These are phyloP conservation scores for Aspergillus diversus DNA, from an alignment of 495 filamentous ascomycete genomes.

Conservation along the genomic window DNA sequence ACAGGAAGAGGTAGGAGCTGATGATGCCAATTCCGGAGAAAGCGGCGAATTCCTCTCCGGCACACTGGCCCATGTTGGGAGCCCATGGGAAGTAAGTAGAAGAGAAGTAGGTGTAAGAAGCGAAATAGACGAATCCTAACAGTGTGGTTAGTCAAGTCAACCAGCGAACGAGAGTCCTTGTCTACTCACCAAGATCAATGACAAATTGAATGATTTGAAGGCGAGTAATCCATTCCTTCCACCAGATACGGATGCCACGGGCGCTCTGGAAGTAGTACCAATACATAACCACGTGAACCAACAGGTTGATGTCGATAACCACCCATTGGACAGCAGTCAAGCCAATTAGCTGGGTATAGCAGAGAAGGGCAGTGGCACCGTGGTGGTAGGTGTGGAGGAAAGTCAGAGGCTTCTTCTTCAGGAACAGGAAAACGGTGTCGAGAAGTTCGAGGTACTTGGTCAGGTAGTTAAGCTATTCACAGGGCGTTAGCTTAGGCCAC, in stretches of 20 bases:
- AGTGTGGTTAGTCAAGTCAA: slow-evolving; percentile 18
- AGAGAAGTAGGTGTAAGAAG: slow-evolving; percentile 93
- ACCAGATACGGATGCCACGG: slow-evolving; percentile 61
- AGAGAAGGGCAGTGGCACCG: slow-evolving; percentile 70
- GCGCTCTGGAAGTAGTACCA: slow-evolving; percentile 68
- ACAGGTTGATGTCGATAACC: slow-evolving; percentile 67
- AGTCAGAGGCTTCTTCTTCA: slow-evolving; percentile 79
- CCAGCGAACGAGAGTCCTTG: neutral
- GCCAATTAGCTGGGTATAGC: slow-evolving; percentile 73
- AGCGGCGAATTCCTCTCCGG: slow-evolving; percentile 96
- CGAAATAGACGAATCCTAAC: slow-evolving; percentile 88
- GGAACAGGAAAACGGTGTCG: slow-evolving; percentile 71
- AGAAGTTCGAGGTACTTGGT: slow-evolving; percentile 73
- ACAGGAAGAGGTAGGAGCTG: slow-evolving; percentile 91
- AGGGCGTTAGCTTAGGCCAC: slow-evolving; percentile 13
- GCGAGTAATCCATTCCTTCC: slow-evolving; percentile 63
- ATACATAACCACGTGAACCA: slow-evolving; percentile 73
- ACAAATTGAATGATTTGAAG: slow-evolving; percentile 63
- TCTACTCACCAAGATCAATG: slow-evolving; percentile 56
- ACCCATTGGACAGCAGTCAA: slow-evolving; percentile 71
- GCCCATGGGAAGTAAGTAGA: slow-evolving; percentile 87
- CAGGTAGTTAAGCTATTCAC: slow-evolving; percentile 66
- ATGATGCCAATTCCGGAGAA: slow-evolving; percentile 91
- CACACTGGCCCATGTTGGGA: slow-evolving; percentile 82
- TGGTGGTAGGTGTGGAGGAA: slow-evolving; percentile 80